Evolutionary conservation across 2,329 filamentous ascomycete species (phyloP).

Genomic region (Penicillium vulpinum): DNA sequence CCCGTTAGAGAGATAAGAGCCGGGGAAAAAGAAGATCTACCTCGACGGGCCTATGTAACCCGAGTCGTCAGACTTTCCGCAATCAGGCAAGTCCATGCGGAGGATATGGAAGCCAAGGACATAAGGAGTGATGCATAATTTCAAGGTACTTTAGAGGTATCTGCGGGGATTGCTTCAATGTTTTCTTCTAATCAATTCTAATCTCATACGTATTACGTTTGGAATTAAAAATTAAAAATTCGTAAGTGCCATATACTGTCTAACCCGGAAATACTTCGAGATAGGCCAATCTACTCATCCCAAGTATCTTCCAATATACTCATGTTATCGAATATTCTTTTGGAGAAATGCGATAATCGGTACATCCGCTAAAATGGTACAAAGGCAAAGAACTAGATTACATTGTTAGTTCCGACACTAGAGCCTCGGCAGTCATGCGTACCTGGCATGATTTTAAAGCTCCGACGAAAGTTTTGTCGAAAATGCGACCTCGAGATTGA

Average conservation of each 20-base stretch:
- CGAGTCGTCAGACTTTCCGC: background rate
- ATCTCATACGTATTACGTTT: background rate
- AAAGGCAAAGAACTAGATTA: background rate
- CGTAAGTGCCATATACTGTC: background rate
- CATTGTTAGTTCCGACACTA: background rate
- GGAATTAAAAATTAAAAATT: background rate
- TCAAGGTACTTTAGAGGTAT: background rate
- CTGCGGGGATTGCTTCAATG: background rate
- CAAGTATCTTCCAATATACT: background rate
- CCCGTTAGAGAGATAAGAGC: no score
- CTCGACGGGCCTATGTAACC: background rate
- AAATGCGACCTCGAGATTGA: background rate
- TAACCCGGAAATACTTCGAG: background rate
- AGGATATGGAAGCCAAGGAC: no score
- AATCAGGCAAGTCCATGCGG: constrained; percentile 5
- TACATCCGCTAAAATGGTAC: background rate
- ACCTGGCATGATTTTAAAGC: background rate
- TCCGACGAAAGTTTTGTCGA: background rate
- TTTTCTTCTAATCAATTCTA: background rate
- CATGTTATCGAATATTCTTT: background rate
- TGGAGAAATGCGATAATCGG: background rate
- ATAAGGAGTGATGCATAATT: background rate
- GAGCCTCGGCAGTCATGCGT: background rate
- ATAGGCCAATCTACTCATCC: background rate
- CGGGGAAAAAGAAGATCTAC: background rate